phyloP scores from a whole-genome alignment of 1,139 yeast genomes.

The Scheffersomyces titani region DNA sequence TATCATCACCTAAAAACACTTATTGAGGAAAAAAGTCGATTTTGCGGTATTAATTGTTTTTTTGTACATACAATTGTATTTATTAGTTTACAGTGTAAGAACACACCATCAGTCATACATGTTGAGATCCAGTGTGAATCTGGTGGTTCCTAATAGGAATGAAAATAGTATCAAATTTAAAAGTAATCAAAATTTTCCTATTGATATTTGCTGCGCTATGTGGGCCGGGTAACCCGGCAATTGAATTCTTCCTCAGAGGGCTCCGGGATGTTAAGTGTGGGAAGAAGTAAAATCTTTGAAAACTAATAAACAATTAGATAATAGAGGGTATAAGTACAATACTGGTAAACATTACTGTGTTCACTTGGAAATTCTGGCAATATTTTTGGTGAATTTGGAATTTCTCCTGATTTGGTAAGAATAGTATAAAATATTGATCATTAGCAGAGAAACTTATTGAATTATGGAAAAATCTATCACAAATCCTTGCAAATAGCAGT shows the following conservation, averaged over 20 bases:
- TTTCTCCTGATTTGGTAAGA: too few species aligned
- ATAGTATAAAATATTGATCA: too few species aligned
- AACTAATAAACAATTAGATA: background rate
- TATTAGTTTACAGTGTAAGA: background rate
- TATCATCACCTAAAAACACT: slow-evolving; percentile 42
- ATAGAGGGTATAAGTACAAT: too few species aligned
- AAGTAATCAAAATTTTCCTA: background rate
- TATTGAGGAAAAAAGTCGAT: background rate
- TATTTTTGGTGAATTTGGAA: too few species aligned
- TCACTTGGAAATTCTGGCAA: background rate
- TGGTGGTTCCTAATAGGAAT: background rate
- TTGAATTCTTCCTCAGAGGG: background rate
- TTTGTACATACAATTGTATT: background rate
- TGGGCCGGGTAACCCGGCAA: background rate
- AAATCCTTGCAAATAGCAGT: too few species aligned
- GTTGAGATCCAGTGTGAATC: background rate
- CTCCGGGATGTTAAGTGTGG: background rate
- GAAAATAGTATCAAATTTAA: too few species aligned
- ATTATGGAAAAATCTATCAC: too few species aligned
- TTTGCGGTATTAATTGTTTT: background rate
- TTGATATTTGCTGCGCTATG: background rate
- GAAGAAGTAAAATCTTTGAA: background rate
- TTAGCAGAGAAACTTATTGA: too few species aligned
- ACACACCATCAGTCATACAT: background rate
- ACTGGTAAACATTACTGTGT: background rate